phyloP scores from a whole-genome alignment of 179 eudicot genomes.

The Silene noctiflora region DNA sequence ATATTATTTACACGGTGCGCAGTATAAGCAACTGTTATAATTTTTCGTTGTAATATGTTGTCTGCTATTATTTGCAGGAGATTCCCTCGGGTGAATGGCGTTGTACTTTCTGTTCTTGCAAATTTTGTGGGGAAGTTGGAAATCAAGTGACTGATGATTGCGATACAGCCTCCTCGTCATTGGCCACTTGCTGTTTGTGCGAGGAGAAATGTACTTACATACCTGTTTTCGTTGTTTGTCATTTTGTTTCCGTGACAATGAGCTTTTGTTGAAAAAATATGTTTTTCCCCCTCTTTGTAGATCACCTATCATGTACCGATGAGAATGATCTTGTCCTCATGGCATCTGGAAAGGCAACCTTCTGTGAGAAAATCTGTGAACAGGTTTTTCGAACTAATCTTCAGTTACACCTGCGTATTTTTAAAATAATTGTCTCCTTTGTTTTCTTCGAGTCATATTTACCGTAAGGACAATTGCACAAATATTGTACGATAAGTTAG shows the following conservation, averaged over 20 bases:
- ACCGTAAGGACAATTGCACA: not conserved
- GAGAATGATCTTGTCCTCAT: slow-evolving; percentile 30
- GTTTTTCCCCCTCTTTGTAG: slow-evolving; percentile 38
- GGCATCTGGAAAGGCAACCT: slow-evolving; percentile 33
- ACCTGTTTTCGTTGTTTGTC: not conserved
- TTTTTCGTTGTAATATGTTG: not conserved
- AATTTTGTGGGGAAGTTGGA: slow-evolving; percentile 60
- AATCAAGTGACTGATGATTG: slow-evolving; percentile 28
- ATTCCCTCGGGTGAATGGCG: slow-evolving; percentile 92
- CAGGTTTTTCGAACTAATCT: slow-evolving; percentile 41
- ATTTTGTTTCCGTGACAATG: slow-evolving; percentile 1
- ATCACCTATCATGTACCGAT: slow-evolving; percentile 50
- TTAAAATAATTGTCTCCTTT: not conserved
- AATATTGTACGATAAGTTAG: not conserved
- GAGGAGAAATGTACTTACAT: slow-evolving; percentile 66
- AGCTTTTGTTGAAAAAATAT: slow-evolving; percentile 19
- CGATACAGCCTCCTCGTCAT: slow-evolving; percentile 29
- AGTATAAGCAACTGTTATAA: not conserved
- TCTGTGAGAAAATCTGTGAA: slow-evolving; percentile 72
- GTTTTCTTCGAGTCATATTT: not conserved
- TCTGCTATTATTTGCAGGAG: slow-evolving; percentile 42
- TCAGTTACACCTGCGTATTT: not conserved
- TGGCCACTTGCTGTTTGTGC: slow-evolving; percentile 66
- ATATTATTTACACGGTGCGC: not conserved
- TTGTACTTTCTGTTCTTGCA: slow-evolving; percentile 86